Conservation (phyloP, 2,329 filamentous ascomycete species). For the Gremmenia infestans region DNA sequence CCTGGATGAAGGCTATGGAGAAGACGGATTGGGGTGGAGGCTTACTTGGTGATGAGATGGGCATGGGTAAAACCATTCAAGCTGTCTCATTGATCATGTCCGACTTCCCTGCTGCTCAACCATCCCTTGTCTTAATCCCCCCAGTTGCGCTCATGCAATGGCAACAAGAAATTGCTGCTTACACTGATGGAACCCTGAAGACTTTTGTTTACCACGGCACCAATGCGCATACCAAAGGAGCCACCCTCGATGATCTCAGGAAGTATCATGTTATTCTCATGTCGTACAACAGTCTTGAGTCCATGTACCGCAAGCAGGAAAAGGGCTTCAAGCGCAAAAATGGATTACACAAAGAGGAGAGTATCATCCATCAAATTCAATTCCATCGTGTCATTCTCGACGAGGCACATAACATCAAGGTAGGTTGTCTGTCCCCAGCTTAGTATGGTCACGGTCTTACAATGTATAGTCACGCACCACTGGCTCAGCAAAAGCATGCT, state of each 20-base stretch:
- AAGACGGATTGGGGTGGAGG: conserved; percentile 80
- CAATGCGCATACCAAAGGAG: conserved; percentile 73
- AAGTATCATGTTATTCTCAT: conserved; percentile 94
- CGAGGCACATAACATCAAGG: conserved; percentile 92
- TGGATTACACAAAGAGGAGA: conserved; percentile 73
- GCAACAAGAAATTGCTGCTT: conserved; percentile 72
- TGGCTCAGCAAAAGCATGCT: conserved; percentile 91
- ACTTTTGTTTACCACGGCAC: conserved; percentile 88
- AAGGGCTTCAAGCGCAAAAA: conserved; percentile 83
- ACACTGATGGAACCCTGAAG: conserved; percentile 85
- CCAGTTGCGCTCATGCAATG: conserved; percentile 96
- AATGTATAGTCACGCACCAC: conserved; percentile 64
- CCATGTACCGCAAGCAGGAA: conserved; percentile 84
- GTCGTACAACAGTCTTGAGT: conserved; percentile 90
- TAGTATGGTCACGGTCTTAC: conserved; percentile 18
- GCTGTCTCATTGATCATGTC: conserved; percentile 98
- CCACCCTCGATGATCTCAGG: conserved; percentile 69
- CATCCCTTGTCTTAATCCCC: conserved; percentile 83
- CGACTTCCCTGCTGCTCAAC: conserved; percentile 78
- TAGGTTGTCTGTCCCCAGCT: conserved; percentile 27
- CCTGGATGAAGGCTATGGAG: conserved; percentile 94
- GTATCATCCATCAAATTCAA: conserved; percentile 74
- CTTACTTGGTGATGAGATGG: conserved; percentile 95
- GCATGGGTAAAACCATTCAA: conserved; percentile 97
- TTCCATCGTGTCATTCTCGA: conserved; percentile 93